A percentile compares a stretch with the other conserved stretches of the same genome.
These are phyloP conservation scores for Petunia axillaris DNA, from an alignment of 257 asterid genomes.

Conservation along the genomic window DNA sequence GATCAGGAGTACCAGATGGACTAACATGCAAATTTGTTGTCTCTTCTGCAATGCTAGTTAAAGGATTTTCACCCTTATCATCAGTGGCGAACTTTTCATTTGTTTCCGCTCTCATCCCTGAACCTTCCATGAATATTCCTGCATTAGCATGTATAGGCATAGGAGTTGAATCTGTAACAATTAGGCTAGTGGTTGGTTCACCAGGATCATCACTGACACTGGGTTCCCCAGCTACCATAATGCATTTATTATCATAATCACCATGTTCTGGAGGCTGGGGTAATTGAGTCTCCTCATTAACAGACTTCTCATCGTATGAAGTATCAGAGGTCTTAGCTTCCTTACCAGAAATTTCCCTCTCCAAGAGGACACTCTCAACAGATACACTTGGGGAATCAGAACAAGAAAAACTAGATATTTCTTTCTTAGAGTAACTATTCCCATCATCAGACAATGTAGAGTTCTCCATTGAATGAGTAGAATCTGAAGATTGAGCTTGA, in stretches of 20 bases:
- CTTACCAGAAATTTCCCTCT: constrained; percentile 31
- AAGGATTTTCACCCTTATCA: constrained; percentile 24
- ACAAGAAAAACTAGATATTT: constrained; percentile 39
- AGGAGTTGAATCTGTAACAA: constrained; percentile 41
- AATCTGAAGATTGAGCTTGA: constrained; percentile 56
- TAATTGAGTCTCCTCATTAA: constrained; percentile 23
- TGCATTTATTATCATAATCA: constrained; percentile 25
- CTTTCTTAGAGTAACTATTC: constrained; percentile 40
- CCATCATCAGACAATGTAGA: constrained; percentile 57
- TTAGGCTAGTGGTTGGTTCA: constrained; percentile 41
- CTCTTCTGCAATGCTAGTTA: constrained; percentile 30
- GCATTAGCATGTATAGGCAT: constrained; percentile 39
- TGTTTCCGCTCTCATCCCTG: constrained; percentile 29
- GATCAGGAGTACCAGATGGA: constrained; percentile 35
- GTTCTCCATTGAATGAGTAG: constrained; percentile 57
- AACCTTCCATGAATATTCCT: constrained; percentile 36
- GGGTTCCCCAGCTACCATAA: constrained; percentile 33
- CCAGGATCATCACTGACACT: constrained; percentile 39
- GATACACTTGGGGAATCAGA: constrained; percentile 43
- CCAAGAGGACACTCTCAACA: constrained; percentile 37
- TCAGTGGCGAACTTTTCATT: constrained; percentile 33
- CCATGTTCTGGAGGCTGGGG: constrained; percentile 32
- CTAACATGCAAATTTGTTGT: constrained; percentile 36
- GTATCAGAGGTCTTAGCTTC: constrained; percentile 35
- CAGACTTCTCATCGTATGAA: constrained; percentile 15